These are phyloP conservation scores for Tagetes patula DNA, from an alignment of 129 eudicot genomes.

Conservation along the genomic window DNA sequence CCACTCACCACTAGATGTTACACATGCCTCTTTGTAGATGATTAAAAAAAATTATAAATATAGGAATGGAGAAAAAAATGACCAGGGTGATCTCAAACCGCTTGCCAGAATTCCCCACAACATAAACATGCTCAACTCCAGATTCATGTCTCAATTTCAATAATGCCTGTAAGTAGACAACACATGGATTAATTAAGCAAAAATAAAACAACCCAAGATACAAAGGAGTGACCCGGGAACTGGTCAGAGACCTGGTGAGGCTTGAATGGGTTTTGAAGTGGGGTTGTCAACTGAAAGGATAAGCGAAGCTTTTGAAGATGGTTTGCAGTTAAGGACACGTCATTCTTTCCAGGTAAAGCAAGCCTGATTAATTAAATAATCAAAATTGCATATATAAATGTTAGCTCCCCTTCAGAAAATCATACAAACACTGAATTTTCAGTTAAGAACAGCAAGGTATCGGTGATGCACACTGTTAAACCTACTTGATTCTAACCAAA, in stretches of 20 bases:
- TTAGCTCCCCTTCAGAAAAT: neutral
- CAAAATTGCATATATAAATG: neutral
- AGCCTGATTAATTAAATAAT: conserved; percentile 45
- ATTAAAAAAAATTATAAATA: neutral
- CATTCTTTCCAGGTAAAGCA: conserved; percentile 52
- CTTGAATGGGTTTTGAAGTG: conserved; percentile 64
- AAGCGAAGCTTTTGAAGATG: conserved; percentile 85
- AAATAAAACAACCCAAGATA: neutral
- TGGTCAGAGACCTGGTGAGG: conserved; percentile 79
- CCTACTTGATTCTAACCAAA: neutral
- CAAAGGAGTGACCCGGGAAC: conserved; percentile 2
- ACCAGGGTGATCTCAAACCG: conserved; percentile 66
- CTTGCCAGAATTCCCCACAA: conserved; percentile 75
- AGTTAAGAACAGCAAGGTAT: neutral
- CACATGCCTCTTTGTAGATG: neutral
- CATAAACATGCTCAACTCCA: conserved; percentile 79
- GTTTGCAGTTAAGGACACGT: conserved; percentile 66
- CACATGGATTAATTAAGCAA: neutral
- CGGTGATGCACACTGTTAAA: neutral
- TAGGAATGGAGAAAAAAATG: conserved; percentile 23
- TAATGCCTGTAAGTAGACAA: conserved; percentile 54
- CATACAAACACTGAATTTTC: neutral
- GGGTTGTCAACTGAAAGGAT: conserved; percentile 67
- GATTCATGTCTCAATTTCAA: conserved; percentile 74
- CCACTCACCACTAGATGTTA: neutral